These are phyloP conservation scores for Blumeriella jaapii DNA, from an alignment of 2,329 filamentous ascomycete genomes.

Conservation along the genomic window DNA sequence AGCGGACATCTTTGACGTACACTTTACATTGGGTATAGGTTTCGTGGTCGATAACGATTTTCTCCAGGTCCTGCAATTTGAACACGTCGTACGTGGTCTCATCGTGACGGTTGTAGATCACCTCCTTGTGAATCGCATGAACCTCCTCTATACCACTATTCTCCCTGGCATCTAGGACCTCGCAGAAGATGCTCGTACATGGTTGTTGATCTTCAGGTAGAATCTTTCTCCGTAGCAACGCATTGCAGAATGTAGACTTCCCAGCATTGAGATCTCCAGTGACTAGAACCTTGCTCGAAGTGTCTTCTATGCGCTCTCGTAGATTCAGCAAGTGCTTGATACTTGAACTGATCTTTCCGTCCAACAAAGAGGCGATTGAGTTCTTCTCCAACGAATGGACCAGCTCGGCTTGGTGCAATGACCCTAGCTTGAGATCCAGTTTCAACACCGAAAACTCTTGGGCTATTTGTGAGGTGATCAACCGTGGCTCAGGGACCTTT, in stretches of 20 bases:
- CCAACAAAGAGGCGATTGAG: constrained; percentile 79
- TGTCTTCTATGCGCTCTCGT: constrained; percentile 91
- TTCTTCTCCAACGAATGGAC: constrained; percentile 90
- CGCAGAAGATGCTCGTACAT: constrained; percentile 96
- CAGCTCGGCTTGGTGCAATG: constrained; percentile 75
- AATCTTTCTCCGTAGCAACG: constrained; percentile 82
- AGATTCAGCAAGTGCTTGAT: constrained; percentile 81
- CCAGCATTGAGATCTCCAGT: constrained; percentile 95
- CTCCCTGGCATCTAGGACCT: constrained; percentile 84
- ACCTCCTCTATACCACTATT: constrained; percentile 90
- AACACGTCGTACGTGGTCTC: constrained; percentile 92
- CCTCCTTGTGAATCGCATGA: constrained; percentile 79
- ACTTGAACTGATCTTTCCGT: constrained; percentile 89
- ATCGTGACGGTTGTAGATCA: constrained; percentile 73
- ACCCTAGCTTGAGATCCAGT: constrained; percentile 82
- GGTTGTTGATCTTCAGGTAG: constrained; percentile 95
- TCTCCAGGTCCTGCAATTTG: constrained; percentile 64
- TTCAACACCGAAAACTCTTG: constrained; percentile 95
- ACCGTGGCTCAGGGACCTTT: constrained; percentile 56
- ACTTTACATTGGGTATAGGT: constrained; percentile 93
- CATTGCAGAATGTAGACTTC: constrained; percentile 98
- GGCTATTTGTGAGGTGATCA: constrained; percentile 85
- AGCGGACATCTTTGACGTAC: constrained; percentile 81
- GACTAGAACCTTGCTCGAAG: constrained; percentile 88
- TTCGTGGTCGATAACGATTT: constrained; percentile 80